A percentile compares a stretch with the other conserved stretches of the same genome.
Evolutionary conservation across 179 eudicot genomes (phyloP).

Genomic region (Gypsophila paniculata): DNA sequence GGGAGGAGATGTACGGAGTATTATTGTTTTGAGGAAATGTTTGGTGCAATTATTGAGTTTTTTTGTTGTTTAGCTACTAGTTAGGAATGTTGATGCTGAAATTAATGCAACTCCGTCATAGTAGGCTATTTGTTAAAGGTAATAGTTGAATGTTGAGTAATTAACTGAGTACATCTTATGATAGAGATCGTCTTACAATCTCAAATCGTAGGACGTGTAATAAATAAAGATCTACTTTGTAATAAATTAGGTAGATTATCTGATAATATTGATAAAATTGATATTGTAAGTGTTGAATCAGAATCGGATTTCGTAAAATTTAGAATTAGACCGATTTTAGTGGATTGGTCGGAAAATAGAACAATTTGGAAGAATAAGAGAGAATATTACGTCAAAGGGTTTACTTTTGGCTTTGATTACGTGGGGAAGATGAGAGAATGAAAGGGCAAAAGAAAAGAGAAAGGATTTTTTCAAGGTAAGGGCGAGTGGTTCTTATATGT

Average conservation of each 20-base stretch:
- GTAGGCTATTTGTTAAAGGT: neutral
- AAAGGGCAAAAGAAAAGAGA: neutral
- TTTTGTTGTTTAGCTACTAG: neutral
- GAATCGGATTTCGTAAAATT: too few relatives aligned
- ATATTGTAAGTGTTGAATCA: too few relatives aligned
- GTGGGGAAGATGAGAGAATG: slow-evolving; percentile 20
- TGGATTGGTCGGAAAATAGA: neutral
- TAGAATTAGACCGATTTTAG: too few relatives aligned
- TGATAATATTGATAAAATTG: too few relatives aligned
- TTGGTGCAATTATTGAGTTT: neutral
- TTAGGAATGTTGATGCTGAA: neutral
- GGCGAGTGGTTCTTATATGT: neutral
- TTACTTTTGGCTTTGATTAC: slow-evolving; percentile 29
- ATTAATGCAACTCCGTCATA: neutral
- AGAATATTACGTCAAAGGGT: neutral
- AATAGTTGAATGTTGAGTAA: too few relatives aligned
- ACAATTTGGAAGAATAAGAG: neutral
- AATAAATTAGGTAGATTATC: too few relatives aligned
- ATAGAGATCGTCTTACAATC: too few relatives aligned
- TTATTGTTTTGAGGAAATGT: too few relatives aligned
- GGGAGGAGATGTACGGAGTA: too few relatives aligned
- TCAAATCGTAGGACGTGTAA: too few relatives aligned
- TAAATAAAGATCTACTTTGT: too few relatives aligned
- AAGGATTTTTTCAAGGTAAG: slow-evolving; percentile 8
- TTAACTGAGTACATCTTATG: too few relatives aligned